Evolutionary conservation across 106 monocot genomes (phyloP).

Genomic region (Dendrobium chrysotoxum): DNA sequence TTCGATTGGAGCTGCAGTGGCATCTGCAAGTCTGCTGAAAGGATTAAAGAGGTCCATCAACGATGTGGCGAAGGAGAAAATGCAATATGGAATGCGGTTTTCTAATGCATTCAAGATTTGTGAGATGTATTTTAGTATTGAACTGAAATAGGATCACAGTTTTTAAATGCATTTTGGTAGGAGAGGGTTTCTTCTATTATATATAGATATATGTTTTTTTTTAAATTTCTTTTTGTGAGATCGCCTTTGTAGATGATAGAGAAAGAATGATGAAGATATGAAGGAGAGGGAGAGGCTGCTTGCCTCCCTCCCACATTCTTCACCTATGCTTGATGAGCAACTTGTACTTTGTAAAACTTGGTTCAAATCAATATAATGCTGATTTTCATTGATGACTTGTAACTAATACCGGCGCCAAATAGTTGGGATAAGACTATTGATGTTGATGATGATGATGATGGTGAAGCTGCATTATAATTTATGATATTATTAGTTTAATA

Average conservation of each 20-base stretch:
- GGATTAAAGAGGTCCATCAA: constrained; percentile 47
- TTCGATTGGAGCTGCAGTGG: constrained; percentile 74
- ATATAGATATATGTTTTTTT: neutral
- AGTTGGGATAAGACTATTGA: no score
- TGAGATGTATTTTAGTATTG: neutral
- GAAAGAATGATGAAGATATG: neutral
- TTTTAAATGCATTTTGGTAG: neutral
- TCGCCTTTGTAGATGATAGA: neutral
- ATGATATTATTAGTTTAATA: no score
- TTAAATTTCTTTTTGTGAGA: no score
- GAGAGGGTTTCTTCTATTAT: neutral
- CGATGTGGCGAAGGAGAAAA: constrained; percentile 47
- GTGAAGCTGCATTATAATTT: no score
- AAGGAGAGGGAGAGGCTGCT: constrained; percentile 5
- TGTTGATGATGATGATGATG: no score
- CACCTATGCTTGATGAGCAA: constrained; percentile 1
- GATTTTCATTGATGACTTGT: neutral
- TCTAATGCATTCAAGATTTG: constrained; percentile 14
- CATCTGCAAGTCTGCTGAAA: constrained; percentile 52
- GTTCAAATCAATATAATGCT: neutral
- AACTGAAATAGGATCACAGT: neutral
- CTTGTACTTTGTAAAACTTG: neutral
- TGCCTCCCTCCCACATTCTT: constrained; percentile 14
- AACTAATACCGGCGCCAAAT: neutral
- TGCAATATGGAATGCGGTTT: constrained; percentile 38